These are phyloP conservation scores for Pneumocystis sp. DNA, from an alignment of 1,139 yeast species.

Conservation along the genomic window DNA sequence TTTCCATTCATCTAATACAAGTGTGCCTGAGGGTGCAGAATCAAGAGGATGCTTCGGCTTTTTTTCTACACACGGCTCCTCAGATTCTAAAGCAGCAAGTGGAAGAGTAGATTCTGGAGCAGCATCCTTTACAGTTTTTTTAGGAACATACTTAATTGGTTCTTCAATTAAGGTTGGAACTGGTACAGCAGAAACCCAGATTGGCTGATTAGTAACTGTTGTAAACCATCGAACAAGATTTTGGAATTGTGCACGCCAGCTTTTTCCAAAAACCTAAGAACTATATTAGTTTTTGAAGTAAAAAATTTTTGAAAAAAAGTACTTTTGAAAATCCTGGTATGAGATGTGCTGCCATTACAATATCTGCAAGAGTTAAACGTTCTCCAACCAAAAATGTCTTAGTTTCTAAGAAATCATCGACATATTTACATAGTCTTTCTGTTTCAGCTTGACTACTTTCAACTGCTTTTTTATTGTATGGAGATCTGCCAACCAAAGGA, in stretches of 20 bases:
- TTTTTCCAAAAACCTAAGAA: slow-evolving; percentile 45
- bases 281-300: neutral
- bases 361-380: slow-evolving; percentile 73
- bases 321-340: slow-evolving; percentile 44
- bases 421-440: slow-evolving; percentile 26
- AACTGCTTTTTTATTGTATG: slow-evolving; percentile 69
- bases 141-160: slow-evolving; percentile 45
- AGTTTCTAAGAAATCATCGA: slow-evolving; percentile 52
- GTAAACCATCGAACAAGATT: slow-evolving; percentile 72
- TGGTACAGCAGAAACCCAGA: slow-evolving; percentile 34
- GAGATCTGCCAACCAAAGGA: slow-evolving; percentile 37
- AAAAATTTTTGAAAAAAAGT: neutral
- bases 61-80: slow-evolving; percentile 25
- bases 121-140: slow-evolving; percentile 43
- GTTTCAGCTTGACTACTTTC: slow-evolving; percentile 40
- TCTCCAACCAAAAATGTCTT: slow-evolving; percentile 87
- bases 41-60: slow-evolving; percentile 87
- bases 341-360: slow-evolving; percentile 45
- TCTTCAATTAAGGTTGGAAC: slow-evolving; percentile 5
- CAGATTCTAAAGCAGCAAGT: slow-evolving; percentile 24
- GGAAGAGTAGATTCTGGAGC: slow-evolving; percentile 16
- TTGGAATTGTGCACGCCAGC: slow-evolving; percentile 68
- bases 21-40: slow-evolving; percentile 50
- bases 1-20: slow-evolving; percentile 87
- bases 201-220: slow-evolving; percentile 47